Base-by-base conservation (phyloP, 768 basidiomycete species). In the Flagelloscypha sp. region DNA sequence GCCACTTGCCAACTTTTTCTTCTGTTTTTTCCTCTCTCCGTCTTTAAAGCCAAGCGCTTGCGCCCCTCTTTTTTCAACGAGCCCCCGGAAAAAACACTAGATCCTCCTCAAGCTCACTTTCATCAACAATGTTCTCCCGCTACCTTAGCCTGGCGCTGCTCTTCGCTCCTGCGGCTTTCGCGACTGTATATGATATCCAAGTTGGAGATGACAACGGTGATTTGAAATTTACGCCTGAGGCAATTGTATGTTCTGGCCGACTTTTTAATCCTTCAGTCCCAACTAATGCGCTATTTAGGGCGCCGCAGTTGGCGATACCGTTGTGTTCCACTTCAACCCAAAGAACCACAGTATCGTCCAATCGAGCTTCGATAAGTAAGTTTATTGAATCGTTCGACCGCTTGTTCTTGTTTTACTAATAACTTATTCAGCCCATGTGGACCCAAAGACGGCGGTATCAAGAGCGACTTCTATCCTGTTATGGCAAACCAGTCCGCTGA, bases 401-500 rank as follows among this genome's bases (percentile, higher is more conserved):
- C 45, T 55, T 53, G 2, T 56, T 56, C n/a, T n/a, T n/a, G n/a
- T 8, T 58, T 63, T 36, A 52, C 55, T 5, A 42, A 48, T n/a
- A n/a, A n/a, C n/a, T n/a, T n/a, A n/a, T n/a, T n/a, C n/a, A n/a
- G n/a, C 43, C 77, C 77, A n/a, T 80, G 76, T 51, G 63, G 67
- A 27, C 49, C 41, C 36, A 65, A 65, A 36, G 62, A 66, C 4
- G 71, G 69, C 24, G 76, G 75, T 16, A 61, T 76, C 45, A 57
- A 66, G 46, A 74, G 73, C 38, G 74, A 70, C 47, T 79, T 76
- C 73, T 78, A 38, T 41, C 68, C 70, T 10, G 76, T 79, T 11
- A 47, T 66, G 27, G 68, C 67, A 32, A 72, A 72, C 46, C 61
- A 62, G 49, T 67, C 72, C 3, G 63, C 59, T 40, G 55, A 61